These are phyloP conservation scores for Pontederia crassipes DNA, from an alignment of 176 grass and related monocot genomes.

Conservation along the genomic window DNA sequence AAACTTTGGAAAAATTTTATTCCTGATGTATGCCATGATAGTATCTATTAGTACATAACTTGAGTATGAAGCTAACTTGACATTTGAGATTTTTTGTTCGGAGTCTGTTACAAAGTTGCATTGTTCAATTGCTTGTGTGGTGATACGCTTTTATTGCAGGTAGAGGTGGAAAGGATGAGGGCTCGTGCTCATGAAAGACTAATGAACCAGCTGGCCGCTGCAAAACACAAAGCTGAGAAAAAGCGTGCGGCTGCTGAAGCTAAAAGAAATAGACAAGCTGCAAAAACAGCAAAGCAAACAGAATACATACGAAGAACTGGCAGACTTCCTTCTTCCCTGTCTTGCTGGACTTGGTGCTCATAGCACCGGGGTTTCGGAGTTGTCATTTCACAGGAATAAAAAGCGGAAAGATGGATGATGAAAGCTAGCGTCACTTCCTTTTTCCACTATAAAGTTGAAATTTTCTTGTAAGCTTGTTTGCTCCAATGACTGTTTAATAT, in stretches of 20 bases:
- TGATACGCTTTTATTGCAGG: slow-evolving; percentile 20
- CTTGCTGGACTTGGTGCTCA: slow-evolving; percentile 75
- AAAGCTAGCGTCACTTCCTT: no score
- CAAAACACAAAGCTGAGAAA: slow-evolving; percentile 50
- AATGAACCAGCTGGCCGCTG: slow-evolving; percentile 60
- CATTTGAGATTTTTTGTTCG: no score
- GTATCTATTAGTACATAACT: no score
- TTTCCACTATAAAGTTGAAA: no score
- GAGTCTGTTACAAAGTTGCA: no score
- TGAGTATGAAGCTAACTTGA: no score
- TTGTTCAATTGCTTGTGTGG: background rate
- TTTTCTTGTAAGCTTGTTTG: no score
- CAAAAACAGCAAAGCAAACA: slow-evolving; percentile 45
- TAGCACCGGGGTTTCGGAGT: background rate
- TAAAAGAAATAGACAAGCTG: slow-evolving; percentile 37
- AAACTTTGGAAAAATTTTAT: no score
- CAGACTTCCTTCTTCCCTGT: slow-evolving; percentile 32
- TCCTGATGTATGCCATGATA: no score
- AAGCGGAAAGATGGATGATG: no score
- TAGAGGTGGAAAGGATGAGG: slow-evolving; percentile 79
- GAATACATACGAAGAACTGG: slow-evolving; percentile 78
- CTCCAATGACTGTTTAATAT: no score
- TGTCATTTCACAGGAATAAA: no score
- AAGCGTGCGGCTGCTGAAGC: slow-evolving; percentile 41
- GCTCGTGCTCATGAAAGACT: slow-evolving; percentile 50